Percentiles rank a stretch among this genome's conserved stretches.
phyloP scores from a whole-genome alignment of 2,329 filamentous ascomycete genomes.

The Sporothrix variecibatus region DNA sequence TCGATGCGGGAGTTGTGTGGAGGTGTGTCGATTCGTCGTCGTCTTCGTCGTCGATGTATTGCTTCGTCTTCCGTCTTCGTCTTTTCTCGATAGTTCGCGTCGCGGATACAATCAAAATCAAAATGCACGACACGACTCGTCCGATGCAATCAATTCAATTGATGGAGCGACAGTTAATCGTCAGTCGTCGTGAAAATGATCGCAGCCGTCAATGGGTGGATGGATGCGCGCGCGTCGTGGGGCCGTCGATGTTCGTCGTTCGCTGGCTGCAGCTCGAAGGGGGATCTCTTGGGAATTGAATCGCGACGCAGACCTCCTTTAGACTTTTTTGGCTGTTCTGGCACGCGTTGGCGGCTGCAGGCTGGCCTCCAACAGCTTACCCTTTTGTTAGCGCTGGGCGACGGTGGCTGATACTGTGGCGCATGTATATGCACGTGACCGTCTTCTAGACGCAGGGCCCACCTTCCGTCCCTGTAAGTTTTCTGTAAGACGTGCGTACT shows the following conservation, averaged over 20 bases:
- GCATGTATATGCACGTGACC: not conserved
- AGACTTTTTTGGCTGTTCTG: constrained; percentile 1
- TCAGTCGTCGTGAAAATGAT: not conserved
- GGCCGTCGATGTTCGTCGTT: constrained; percentile 12
- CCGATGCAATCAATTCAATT: not conserved
- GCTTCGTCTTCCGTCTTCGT: not conserved
- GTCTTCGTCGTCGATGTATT: too few relatives aligned
- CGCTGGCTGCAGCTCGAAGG: constrained; percentile 15
- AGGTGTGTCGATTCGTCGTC: not conserved
- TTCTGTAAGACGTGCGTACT: not conserved
- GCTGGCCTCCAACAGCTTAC: not conserved
- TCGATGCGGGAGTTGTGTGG: not conserved
- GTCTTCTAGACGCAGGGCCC: not conserved
- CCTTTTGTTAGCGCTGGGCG: not conserved
- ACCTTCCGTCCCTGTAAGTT: not conserved
- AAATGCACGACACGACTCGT: not conserved
- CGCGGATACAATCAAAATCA: constrained; percentile 11
- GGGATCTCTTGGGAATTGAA: not conserved
- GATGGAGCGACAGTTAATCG: not conserved
- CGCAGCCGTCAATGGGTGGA: not conserved
- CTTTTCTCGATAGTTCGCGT: not conserved
- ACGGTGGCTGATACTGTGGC: constrained; percentile 15
- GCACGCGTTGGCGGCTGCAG: constrained; percentile 17
- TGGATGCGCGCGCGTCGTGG: constrained; percentile 18
- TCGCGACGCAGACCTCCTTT: constrained; percentile 21